A percentile compares a stretch with the other conserved stretches of the same genome.
phyloP scores from a whole-genome alignment of 1,284 basidiomycete genomes.

The Amylostereum areolatum region DNA sequence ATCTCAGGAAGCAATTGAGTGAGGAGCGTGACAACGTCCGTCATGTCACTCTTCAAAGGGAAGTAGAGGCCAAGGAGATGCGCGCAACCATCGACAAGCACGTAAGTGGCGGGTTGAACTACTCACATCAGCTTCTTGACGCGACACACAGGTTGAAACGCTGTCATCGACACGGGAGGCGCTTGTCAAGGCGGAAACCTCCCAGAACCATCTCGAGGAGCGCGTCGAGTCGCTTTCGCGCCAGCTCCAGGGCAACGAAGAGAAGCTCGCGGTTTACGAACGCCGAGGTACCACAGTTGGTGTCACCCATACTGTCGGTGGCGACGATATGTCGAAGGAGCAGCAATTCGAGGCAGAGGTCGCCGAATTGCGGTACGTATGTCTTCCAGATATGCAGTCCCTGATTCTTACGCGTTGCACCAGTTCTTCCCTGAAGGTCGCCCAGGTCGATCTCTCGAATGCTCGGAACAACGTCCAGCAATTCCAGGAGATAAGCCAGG shows the following conservation, averaged over 20 bases:
- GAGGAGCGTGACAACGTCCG: slow-evolving; percentile 79
- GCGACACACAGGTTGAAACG: slow-evolving; percentile 31
- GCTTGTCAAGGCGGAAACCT: slow-evolving; percentile 73
- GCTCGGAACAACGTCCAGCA: slow-evolving; percentile 73
- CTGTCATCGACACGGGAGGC: slow-evolving; percentile 67
- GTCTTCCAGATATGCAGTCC: not conserved
- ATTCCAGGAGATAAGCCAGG: slow-evolving; percentile 79
- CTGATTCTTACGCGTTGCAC: slow-evolving; percentile 5
- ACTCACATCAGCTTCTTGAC: not conserved
- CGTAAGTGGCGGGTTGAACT: slow-evolving; percentile 38
- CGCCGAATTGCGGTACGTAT: slow-evolving; percentile 69
- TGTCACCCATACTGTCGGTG: slow-evolving; percentile 24
- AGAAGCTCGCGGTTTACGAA: slow-evolving; percentile 86
- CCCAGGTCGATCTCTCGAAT: slow-evolving; percentile 67
- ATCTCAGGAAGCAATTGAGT: slow-evolving; percentile 67
- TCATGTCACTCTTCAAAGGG: slow-evolving; percentile 69
- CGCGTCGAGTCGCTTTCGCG: slow-evolving; percentile 67
- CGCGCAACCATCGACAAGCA: slow-evolving; percentile 69
- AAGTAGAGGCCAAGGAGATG: slow-evolving; percentile 75
- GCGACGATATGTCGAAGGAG: slow-evolving; percentile 54
- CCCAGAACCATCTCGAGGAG: slow-evolving; percentile 74
- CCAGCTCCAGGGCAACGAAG: slow-evolving; percentile 71
- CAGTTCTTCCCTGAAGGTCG: slow-evolving; percentile 69
- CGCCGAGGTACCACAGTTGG: slow-evolving; percentile 44
- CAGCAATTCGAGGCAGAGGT: slow-evolving; percentile 82